Percentiles rank a stretch among this genome's conserved stretches.
Conservation (phyloP, 139 green algal species). For the Astrephomene gubernaculifera region DNA sequence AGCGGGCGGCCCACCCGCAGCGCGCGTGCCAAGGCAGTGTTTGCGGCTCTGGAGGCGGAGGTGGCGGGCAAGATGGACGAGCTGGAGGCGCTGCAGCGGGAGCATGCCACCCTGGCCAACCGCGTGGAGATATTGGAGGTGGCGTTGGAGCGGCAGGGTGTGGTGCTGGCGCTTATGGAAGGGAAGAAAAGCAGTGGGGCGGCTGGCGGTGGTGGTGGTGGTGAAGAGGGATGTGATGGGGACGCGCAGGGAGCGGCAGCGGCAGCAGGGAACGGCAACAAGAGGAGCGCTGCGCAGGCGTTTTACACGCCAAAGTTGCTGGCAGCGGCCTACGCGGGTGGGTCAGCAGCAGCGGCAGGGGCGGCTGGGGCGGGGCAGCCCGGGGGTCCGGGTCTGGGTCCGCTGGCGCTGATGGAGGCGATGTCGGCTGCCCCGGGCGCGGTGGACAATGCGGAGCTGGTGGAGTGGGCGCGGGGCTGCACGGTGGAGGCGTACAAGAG, state of each 20-base stretch:
- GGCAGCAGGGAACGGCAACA: background rate
- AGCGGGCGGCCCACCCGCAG: slow-evolving; percentile 12
- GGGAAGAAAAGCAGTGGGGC: background rate
- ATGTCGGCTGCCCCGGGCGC: background rate
- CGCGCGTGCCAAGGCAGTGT: slow-evolving; percentile 1
- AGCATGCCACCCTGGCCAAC: slow-evolving; percentile 3
- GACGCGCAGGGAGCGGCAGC: too few species aligned
- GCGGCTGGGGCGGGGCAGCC: background rate
- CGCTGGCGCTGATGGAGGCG: background rate
- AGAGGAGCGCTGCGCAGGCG: too few species aligned
- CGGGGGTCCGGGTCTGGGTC: background rate
- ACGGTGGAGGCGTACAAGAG: background rate
- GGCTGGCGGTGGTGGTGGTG: background rate
- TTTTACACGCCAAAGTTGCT: too few species aligned
- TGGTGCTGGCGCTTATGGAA: background rate
- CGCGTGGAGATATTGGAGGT: slow-evolving; percentile 41
- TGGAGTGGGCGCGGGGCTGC: slow-evolving; percentile 20
- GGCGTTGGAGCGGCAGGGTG: slow-evolving; percentile 4
- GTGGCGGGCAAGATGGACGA: background rate
- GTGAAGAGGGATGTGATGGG: too few species aligned
- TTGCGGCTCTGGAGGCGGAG: slow-evolving; percentile 36
- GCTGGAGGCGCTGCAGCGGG: slow-evolving; percentile 27
- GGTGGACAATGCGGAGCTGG: background rate
- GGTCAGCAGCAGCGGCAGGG: background rate
- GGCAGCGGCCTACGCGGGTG: too few species aligned